A percentile compares a stretch with the other conserved stretches of the same genome.
Evolutionary conservation across 306 rosid genomes (phyloP).

Genomic region (Canavalia gladiata): DNA sequence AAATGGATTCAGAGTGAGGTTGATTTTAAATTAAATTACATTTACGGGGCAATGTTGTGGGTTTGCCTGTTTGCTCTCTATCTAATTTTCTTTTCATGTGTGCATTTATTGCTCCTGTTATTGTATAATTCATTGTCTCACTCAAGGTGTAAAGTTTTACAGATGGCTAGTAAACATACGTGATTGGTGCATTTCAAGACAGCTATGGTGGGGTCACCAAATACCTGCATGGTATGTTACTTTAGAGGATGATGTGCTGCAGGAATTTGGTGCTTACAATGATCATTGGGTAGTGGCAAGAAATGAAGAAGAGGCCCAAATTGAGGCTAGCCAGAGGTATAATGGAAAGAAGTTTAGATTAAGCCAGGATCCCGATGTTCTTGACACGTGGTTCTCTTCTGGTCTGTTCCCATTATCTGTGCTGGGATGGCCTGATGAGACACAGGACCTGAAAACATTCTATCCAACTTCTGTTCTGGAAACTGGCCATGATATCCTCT

Average conservation of each 20-base stretch:
- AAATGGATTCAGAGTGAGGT: neutral
- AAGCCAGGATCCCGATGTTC: conserved; percentile 90
- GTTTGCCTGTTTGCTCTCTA: conserved; percentile 20
- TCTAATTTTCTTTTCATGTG: neutral
- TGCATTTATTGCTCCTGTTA: neutral
- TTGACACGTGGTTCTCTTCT: conserved; percentile 98
- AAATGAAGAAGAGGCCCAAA: conserved; percentile 77
- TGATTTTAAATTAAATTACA: neutral
- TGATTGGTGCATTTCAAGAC: conserved; percentile 97
- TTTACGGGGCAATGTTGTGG: conserved; percentile 6
- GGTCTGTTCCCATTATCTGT: conserved; percentile 93
- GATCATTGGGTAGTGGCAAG: conserved; percentile 93
- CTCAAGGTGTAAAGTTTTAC: conserved; percentile 42
- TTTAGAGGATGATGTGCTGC: conserved; percentile 70
- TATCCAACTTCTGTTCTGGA: conserved; percentile 97
- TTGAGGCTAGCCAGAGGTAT: conserved; percentile 65
- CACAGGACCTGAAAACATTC: conserved; percentile 83
- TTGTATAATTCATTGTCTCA: conserved; percentile 5
- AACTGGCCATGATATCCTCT: conserved; percentile 96
- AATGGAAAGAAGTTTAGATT: conserved; percentile 73
- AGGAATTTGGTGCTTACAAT: conserved; percentile 74
- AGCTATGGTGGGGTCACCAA: conserved; percentile 99
- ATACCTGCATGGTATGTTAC: conserved; percentile 94
- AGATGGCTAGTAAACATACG: conserved; percentile 96
- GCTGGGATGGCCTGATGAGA: conserved; percentile 95